phyloP scores from a whole-genome alignment of 306 rosid genomes.

The Pyrus communis region DNA sequence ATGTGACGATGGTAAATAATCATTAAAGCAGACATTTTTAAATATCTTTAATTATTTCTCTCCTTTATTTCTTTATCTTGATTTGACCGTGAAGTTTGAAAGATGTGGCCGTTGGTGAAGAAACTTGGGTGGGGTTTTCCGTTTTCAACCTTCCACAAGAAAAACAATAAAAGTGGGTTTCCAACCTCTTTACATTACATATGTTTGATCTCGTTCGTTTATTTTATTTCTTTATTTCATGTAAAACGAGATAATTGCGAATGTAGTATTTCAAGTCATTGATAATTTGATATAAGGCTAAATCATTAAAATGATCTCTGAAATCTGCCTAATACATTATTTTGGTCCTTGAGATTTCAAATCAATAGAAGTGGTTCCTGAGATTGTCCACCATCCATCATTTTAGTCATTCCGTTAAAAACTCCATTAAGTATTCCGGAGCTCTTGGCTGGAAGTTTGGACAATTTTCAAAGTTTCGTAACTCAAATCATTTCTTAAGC shows the following conservation, averaged over 20 bases:
- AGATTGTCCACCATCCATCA: too few relatives aligned
- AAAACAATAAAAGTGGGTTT: too few relatives aligned
- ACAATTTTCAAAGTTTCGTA: too few relatives aligned
- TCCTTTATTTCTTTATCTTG: neutral
- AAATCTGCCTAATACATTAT: rapidly evolving
- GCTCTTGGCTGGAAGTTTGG: too few relatives aligned
- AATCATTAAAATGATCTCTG: too few relatives aligned
- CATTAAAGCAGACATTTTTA: constrained; percentile 23
- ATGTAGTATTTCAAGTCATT: neutral
- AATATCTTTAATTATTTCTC: neutral
- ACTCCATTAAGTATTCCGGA: too few relatives aligned
- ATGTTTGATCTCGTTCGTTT: neutral
- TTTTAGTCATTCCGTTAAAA: too few relatives aligned
- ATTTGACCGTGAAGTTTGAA: constrained; percentile 6
- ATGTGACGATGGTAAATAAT: constrained; percentile 23
- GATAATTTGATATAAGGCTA: too few relatives aligned
- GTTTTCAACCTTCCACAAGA: neutral
- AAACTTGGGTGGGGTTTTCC: neutral
- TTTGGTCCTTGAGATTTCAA: too few relatives aligned
- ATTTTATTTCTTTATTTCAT: too few relatives aligned
- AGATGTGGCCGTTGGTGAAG: constrained; percentile 8
- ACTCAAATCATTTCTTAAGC: too few relatives aligned
- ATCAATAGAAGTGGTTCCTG: too few relatives aligned
- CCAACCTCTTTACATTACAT: neutral
- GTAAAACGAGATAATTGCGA: neutral